A percentile compares a stretch with the other conserved stretches of the same genome.
phyloP scores from a whole-genome alignment of 495 filamentous ascomycete genomes.

The Podospora tetraspora region DNA sequence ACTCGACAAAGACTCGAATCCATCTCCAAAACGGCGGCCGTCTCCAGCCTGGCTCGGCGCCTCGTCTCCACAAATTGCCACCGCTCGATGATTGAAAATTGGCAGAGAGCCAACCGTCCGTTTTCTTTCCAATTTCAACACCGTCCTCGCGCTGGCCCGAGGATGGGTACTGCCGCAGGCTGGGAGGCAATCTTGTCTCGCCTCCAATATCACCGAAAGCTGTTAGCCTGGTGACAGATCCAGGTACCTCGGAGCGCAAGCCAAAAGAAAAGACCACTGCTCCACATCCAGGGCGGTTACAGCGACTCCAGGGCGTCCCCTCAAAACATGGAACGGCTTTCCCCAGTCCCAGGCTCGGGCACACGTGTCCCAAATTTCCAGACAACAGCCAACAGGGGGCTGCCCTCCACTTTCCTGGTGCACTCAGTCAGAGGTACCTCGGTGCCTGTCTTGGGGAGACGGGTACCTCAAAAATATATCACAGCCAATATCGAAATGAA shows the following conservation, averaged over 20 bases:
- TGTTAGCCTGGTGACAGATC: neutral
- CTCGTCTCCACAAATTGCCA: neutral
- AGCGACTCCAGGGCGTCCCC: conserved; percentile 3
- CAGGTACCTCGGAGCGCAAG: neutral
- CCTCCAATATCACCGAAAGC: neutral
- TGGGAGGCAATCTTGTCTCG: neutral
- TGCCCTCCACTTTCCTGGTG: conserved; percentile 3
- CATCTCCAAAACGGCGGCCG: neutral
- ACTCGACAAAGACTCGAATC: neutral
- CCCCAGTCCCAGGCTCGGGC: neutral
- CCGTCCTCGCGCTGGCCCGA: neutral
- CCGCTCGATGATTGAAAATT: neutral
- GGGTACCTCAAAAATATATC: conserved; percentile 27
- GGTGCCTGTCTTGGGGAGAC: conserved; percentile 22
- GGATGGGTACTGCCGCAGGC: neutral
- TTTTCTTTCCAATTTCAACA: neutral
- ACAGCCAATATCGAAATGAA: conserved; percentile 26
- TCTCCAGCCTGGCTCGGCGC: neutral
- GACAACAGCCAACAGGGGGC: conserved; percentile 12
- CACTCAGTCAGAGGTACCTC: conserved; percentile 13
- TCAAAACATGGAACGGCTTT: neutral
- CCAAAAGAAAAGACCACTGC: neutral
- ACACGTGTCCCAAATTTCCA: conserved; percentile 28
- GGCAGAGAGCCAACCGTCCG: neutral
- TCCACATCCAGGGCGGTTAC: neutral